phyloP scores from a whole-genome alignment of 805 yeast species.

The Limtongia smithiae region DNA sequence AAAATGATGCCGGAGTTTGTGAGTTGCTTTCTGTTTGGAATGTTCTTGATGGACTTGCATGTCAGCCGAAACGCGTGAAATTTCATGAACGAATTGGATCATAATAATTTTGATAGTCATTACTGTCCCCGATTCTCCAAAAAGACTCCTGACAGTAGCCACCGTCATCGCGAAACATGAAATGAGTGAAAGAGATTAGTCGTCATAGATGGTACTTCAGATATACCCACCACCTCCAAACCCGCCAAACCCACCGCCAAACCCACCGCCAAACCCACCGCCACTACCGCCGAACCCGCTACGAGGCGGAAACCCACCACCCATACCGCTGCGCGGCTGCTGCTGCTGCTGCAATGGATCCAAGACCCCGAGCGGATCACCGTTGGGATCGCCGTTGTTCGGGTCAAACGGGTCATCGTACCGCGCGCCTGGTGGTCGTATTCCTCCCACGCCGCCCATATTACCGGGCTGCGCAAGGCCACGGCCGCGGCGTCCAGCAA shows the following conservation, averaged over 20 bases:
- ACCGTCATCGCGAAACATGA: background rate
- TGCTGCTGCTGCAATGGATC: slow-evolving; percentile 1
- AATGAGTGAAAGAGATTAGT: background rate
- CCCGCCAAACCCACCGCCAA: slow-evolving; percentile 11
- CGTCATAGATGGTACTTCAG: background rate
- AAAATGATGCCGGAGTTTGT: too few relatives aligned
- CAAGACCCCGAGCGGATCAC: background rate
- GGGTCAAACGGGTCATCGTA: slow-evolving; percentile 40
- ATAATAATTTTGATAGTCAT: too few relatives aligned
- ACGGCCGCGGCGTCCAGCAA: slow-evolving; percentile 18
- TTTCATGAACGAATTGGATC: background rate
- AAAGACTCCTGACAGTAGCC: background rate
- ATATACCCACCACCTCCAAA: slow-evolving; percentile 7
- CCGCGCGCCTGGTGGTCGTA: slow-evolving; percentile 40
- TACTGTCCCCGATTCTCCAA: too few relatives aligned
- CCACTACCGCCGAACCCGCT: slow-evolving; percentile 15
- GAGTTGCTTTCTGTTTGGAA: too few relatives aligned
- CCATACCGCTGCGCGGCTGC: slow-evolving; percentile 29
- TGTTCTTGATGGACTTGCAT: too few relatives aligned
- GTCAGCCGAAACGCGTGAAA: too few relatives aligned
- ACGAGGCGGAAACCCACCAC: slow-evolving; percentile 22
- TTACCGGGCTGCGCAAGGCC: slow-evolving; percentile 28
- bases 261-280: background rate
- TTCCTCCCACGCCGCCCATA: slow-evolving; percentile 25
- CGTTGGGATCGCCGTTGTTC: slow-evolving; percentile 14